phyloP scores from a whole-genome alignment of 805 yeast genomes.

The Ogataea methanolica region DNA sequence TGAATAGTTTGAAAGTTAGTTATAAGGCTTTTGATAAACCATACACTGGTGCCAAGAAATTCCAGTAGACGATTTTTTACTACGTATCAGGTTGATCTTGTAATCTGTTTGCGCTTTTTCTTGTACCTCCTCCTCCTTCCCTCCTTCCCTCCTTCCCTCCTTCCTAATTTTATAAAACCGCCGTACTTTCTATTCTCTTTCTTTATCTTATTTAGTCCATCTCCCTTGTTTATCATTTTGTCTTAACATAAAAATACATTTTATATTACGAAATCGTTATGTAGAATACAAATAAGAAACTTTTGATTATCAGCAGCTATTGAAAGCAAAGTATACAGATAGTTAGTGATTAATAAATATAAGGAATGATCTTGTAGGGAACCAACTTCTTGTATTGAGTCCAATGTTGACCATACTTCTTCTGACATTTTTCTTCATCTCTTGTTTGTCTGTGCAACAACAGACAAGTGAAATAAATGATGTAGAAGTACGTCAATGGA shows the following conservation, averaged over 20 bases:
- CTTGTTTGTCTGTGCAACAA: slow-evolving; percentile 84
- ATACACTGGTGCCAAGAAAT: slow-evolving; percentile 46
- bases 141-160: no score
- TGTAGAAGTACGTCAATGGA: slow-evolving; percentile 83
- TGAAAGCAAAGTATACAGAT: neutral
- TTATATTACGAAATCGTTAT: no score
- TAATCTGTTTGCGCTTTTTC: neutral
- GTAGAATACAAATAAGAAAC: no score
- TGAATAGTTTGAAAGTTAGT: slow-evolving; percentile 65
- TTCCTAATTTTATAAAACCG: no score
- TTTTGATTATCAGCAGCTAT: no score
- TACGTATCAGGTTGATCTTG: neutral
- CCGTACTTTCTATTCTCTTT: neutral
- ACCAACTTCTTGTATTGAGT: slow-evolving; percentile 71
- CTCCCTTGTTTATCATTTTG: no score
- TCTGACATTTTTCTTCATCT: slow-evolving; percentile 87
- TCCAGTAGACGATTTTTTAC: slow-evolving; percentile 17
- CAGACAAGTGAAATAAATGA: slow-evolving; percentile 74
- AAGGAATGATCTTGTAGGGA: slow-evolving; percentile 89
- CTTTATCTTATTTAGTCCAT: neutral
- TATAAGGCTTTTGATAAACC: slow-evolving; percentile 80
- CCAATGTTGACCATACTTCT: slow-evolving; percentile 87
- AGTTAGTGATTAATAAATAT: slow-evolving; percentile 49
- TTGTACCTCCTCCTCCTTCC: no score
- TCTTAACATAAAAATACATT: no score